Conservation (phyloP, 352 stramenopile species). For the Globisporangium camurandrum region DNA sequence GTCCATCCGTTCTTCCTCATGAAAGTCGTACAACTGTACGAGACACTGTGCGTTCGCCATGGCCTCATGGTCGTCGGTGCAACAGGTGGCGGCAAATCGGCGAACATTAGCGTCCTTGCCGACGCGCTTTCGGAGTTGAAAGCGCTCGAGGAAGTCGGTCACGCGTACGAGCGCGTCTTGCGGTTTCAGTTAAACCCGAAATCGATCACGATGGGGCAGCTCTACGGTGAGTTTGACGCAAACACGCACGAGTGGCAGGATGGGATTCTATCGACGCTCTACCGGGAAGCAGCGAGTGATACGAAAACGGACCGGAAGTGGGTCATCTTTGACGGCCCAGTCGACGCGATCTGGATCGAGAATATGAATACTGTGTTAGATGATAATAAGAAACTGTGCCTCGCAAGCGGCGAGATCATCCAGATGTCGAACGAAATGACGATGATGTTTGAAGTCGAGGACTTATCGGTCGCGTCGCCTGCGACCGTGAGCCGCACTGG, state of each 20-base stretch:
- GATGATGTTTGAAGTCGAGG: constrained; percentile 97
- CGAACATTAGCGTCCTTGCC: constrained; percentile 79
- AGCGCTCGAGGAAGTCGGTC: constrained; percentile 55
- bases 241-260: constrained; percentile 95
- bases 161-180: constrained; percentile 83
- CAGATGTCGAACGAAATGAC: constrained; percentile 93
- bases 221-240: constrained; percentile 93
- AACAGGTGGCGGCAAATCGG: constrained; percentile 89
- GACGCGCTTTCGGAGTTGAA: constrained; percentile 86
- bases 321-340: constrained; percentile 93
- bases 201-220: constrained; percentile 93
- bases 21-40: constrained; percentile 93
- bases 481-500: constrained; percentile 91
- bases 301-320: constrained; percentile 88
- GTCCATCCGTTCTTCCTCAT: constrained; percentile 89
- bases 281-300: constrained; percentile 86
- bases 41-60: constrained; percentile 92
- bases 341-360: constrained; percentile 96
- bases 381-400: constrained; percentile 95
- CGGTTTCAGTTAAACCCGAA: constrained; percentile 92
- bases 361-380: constrained; percentile 97
- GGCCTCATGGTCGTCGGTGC: constrained; percentile 93
- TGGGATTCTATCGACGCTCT: constrained; percentile 87
- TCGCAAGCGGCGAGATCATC: constrained; percentile 93
- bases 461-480: constrained; percentile 90